Conservation (phyloP, 2,329 filamentous ascomycete genomes). For the Metarhizium humberi region DNA sequence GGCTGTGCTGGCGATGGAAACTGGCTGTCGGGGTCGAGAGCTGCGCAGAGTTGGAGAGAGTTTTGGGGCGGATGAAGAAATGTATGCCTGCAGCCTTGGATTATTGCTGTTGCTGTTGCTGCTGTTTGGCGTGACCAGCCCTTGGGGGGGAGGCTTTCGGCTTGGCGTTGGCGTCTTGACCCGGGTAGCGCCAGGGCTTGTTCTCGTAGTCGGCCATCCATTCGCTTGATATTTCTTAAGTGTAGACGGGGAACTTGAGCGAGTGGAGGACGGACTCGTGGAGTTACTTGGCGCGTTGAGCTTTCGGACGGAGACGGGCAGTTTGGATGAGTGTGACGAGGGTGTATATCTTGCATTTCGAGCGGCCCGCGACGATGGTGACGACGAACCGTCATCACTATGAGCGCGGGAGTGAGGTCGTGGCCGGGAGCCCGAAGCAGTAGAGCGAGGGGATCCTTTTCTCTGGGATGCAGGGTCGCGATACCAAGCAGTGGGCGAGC, state of each 20-base stretch:
- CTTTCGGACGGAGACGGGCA: conserved; percentile 38
- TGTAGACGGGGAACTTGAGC: conserved; percentile 46
- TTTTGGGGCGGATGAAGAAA: conserved; percentile 60
- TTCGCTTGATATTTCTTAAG: conserved; percentile 32
- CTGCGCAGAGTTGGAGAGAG: conserved; percentile 72
- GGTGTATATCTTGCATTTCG: conserved; percentile 22
- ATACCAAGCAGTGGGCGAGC: conserved; percentile 62
- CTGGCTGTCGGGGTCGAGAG: conserved; percentile 70
- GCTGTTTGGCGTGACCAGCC: conserved; percentile 30
- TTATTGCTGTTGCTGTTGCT: conserved; percentile 34
- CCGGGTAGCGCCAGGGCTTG: conserved; percentile 26
- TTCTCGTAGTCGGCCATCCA: conserved; percentile 27
- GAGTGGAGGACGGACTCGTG: conserved; percentile 41
- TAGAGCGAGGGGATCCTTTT: not conserved
- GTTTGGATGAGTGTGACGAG: conserved; percentile 27
- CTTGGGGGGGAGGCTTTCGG: conserved; percentile 31
- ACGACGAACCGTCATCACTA: conserved; percentile 46
- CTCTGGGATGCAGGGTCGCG: conserved; percentile 20
- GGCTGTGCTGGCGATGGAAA: conserved; percentile 65
- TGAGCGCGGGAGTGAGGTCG: conserved; percentile 39
- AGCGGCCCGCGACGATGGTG: conserved; percentile 10
- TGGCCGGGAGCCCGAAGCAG: conserved; percentile 9
- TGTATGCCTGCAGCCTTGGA: conserved; percentile 61
- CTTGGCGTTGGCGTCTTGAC: conserved; percentile 34
- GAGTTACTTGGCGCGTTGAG: conserved; percentile 34